Evolutionary conservation across 163 green algal genomes (phyloP), one percentile per base, ranked within the genome.

Genomic region (Volvox carteri): DNA sequence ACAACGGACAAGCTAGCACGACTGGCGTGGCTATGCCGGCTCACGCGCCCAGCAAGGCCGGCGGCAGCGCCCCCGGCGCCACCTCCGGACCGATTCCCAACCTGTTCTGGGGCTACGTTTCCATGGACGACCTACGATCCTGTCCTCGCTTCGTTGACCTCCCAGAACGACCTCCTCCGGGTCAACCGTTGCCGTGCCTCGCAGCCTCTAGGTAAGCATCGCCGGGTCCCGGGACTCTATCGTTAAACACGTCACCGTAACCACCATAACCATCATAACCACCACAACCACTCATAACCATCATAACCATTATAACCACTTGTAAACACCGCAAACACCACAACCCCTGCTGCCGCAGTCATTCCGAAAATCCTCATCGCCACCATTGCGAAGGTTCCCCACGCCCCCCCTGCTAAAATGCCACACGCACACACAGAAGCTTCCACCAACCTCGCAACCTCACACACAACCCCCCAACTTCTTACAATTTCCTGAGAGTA

Each of bases 81-180:
- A n/a, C 28, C 75, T 8, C 37, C 48, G 68, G 68, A 30, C 68
- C 67, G 0, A 50, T 74, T 0, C 83, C 83, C 12, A 88, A 88
- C 67, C 48, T 88, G 23, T 88, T 50, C 33, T 88, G 83, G 83
- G 83, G 83, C 23, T 2, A 48, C 37, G 68, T 88, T 1, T 62
- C 68, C 16, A 60, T 60, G 52, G 68, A 65, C 1, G 44, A 88
- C 48, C 83, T 88, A 33, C 67, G 83, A 4, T 35, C 48, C 35
- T 42, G 18, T 18, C 37, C 50, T 14, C 83, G 83, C 37, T 88
- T 83, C 28, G 70, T 81, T 9, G 37, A 35, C 14, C 68, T 88
- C 5, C 68, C 83, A 1, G 16, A 65, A 1, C 25, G 42, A 0
- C 7, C 83, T 1, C 28, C 14, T 16, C n/a, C 9, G 35, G 30